A percentile compares a stretch with the other conserved stretches of the same genome.
Conservation (phyloP, 768 basidiomycete species). For the Lactifluus volemus region DNA sequence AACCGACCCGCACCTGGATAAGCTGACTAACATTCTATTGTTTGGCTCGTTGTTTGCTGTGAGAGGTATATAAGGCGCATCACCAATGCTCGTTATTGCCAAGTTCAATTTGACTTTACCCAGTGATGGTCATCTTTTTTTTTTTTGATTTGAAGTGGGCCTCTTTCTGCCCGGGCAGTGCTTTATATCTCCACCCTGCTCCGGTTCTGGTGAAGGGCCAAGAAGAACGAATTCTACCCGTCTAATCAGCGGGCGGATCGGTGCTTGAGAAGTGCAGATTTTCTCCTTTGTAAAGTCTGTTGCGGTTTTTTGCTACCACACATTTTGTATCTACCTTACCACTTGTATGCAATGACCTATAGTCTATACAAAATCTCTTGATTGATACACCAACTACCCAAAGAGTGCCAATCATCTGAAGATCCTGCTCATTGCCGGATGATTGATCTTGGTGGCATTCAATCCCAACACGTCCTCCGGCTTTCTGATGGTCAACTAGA, state of each 20-base stretch:
- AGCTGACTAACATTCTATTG: constrained; percentile 9
- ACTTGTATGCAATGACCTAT: not conserved
- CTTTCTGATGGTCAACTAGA: too few relatives aligned
- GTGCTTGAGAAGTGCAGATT: constrained; percentile 20
- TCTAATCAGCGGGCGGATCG: constrained; percentile 17
- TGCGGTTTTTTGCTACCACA: constrained; percentile 19
- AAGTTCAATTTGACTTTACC: not conserved
- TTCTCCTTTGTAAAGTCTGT: constrained; percentile 1
- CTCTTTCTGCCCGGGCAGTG: constrained; percentile 23
- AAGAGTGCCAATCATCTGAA: not conserved
- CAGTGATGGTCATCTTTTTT: not conserved
- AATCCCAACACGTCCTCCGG: too few relatives aligned
- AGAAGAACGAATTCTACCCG: constrained; percentile 6
- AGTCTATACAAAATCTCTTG: not conserved
- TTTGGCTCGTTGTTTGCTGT: not conserved
- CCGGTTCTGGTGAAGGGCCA: constrained; percentile 23
- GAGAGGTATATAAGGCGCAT: too few relatives aligned
- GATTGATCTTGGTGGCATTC: not conserved
- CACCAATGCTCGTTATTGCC: not conserved
- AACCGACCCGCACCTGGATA: not conserved
- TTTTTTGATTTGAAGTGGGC: constrained; percentile 1
- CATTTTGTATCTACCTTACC: not conserved
- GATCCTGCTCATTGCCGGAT: not conserved
- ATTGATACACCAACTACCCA: not conserved
- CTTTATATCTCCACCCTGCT: constrained; percentile 18